These are phyloP conservation scores for Hyaloscypha bicolor DNA, from an alignment of 495 filamentous ascomycete genomes.

Conservation along the genomic window DNA sequence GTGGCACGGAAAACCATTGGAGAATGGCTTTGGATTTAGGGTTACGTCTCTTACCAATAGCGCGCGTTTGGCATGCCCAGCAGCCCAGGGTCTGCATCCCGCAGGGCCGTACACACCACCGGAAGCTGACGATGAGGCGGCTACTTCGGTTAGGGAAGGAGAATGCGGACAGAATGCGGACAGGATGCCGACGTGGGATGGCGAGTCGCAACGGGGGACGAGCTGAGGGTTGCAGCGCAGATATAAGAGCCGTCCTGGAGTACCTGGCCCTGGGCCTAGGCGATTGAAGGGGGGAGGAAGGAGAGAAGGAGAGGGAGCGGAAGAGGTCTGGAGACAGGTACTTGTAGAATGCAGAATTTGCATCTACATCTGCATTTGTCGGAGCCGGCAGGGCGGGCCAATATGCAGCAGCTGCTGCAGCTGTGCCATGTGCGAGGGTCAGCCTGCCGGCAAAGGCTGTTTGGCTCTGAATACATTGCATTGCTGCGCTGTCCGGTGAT, in stretches of 20 bases:
- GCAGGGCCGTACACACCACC: not conserved
- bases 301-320: not conserved
- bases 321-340: no score
- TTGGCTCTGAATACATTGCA: not conserved
- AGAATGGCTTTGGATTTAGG: slow-evolving; percentile 16
- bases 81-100: slow-evolving; percentile 30
- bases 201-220: not conserved
- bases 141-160: not conserved
- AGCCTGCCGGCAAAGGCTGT: not conserved
- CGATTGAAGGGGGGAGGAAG: not conserved
- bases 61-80: slow-evolving; percentile 16
- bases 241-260: not conserved
- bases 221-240: not conserved
- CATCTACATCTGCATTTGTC: not conserved
- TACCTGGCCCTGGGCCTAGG: not conserved
- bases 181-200: not conserved
- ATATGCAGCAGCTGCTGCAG: not conserved
- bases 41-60: slow-evolving; percentile 32
- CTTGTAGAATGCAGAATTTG: no score
- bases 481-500: not conserved
- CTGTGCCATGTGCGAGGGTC: not conserved
- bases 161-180: not conserved
- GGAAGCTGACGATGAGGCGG: slow-evolving; percentile 2
- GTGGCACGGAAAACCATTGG: slow-evolving; percentile 24
- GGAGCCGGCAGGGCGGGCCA: not conserved